phyloP scores from a whole-genome alignment of 305 asterid species.

The Fraxinus greggii region DNA sequence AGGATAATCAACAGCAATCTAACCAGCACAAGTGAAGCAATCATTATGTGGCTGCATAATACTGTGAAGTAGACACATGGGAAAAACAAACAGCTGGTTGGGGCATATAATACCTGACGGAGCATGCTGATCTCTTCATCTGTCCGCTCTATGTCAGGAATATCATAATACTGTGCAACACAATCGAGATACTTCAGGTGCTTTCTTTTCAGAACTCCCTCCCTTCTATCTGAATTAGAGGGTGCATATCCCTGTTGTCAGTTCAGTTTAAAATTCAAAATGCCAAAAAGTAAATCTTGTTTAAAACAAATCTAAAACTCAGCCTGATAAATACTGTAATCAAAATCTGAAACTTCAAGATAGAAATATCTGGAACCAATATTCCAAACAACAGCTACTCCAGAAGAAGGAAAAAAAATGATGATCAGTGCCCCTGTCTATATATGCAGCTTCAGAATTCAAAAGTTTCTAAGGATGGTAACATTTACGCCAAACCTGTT shows the following conservation, averaged over 20 bases:
- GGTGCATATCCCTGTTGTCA: slow-evolving; percentile 99
- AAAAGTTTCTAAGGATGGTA: neutral
- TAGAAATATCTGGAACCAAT: neutral
- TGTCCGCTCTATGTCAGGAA: slow-evolving; percentile 80
- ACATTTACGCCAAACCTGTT: neutral
- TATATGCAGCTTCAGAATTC: neutral
- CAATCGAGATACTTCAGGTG: slow-evolving; percentile 85
- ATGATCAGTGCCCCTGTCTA: neutral
- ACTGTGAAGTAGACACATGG: neutral
- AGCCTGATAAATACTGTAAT: neutral
- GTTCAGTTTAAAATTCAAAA: slow-evolving; percentile 54
- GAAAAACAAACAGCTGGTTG: slow-evolving; percentile 19
- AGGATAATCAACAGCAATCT: slow-evolving; percentile 97
- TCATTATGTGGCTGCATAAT: slow-evolving; percentile 14
- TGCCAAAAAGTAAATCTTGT: slow-evolving; percentile 22
- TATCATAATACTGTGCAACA: slow-evolving; percentile 83
- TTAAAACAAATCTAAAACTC: slow-evolving; percentile 10
- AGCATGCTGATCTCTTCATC: slow-evolving; percentile 95
- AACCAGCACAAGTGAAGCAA: slow-evolving; percentile 20
- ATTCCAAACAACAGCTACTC: neutral
- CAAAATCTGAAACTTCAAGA: neutral
- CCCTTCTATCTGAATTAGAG: slow-evolving; percentile 99
- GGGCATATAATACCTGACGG: slow-evolving; percentile 63
- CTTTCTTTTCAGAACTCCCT: slow-evolving; percentile 83
- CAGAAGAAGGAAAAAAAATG: neutral